Evolutionary conservation across 495 filamentous ascomycete genomes (phyloP), one percentile per base, ranked within the genome.

Genomic region (Peziza echinospora): DNA sequence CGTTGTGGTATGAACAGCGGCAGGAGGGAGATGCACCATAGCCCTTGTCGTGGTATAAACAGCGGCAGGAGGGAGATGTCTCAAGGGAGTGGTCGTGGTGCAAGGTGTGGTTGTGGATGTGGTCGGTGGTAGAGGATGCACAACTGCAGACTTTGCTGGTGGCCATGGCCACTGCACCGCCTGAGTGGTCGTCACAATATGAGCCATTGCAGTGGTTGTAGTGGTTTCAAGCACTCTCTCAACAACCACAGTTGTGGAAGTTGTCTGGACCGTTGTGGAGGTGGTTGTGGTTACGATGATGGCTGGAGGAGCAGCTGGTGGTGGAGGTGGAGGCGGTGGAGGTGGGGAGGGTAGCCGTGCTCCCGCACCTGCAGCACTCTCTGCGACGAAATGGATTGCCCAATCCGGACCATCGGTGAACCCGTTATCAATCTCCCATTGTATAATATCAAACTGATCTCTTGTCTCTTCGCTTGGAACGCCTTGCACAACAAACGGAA

Each of bases 211-310:
- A 7, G 30, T 11, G 13, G 30, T 3, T 37, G 30, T 11, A 37
- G 30, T n/a, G n/a, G n/a, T n/a, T n/a, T n/a, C n/a, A n/a, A n/a
- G n/a, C n/a, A n/a, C n/a, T n/a, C n/a, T n/a, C n/a, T n/a, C n/a
- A n/a, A n/a, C n/a, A n/a, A n/a, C n/a, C n/a, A n/a, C n/a, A n/a
- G 6, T 37, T 11, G 30, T 5, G 30, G 19, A 37, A 2, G 30
- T 11, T 3, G 30, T 13, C 3, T 13, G 3, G 13, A 17, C 13
- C 13, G 30, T 37, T 11, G 19, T 37, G 41, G 30, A 37, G 30
- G 13, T 37, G 30, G 30, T 13, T 37, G 30, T 41, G 19, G 46
- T 49, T 13, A 52, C 47, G 28, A 51, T 41, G 40, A 49, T 47
- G 24, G 47, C 4, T 37, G 6, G 30, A 37, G 30, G 19, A 13